phyloP scores from a whole-genome alignment of 495 filamentous ascomycete species.

The Podospora comata region DNA sequence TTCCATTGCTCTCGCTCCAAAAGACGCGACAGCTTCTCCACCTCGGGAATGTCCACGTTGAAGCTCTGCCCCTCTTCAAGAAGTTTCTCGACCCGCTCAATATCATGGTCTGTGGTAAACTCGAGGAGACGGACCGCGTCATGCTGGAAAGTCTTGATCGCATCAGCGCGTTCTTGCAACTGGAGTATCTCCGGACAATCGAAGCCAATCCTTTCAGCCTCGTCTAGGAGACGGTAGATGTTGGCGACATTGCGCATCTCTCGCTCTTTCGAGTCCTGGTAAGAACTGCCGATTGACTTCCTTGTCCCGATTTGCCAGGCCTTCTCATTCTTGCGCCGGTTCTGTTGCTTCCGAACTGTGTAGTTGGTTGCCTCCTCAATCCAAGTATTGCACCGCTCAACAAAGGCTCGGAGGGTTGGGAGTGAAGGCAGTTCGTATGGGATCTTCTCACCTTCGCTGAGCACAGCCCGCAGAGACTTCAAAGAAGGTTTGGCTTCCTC shows the following conservation, averaged over 20 bases:
- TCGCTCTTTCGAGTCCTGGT: conserved; percentile 76
- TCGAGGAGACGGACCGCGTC: conserved; percentile 68
- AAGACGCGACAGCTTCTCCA: conserved; percentile 76
- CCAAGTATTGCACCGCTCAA: conserved; percentile 95
- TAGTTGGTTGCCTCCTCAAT: conserved; percentile 97
- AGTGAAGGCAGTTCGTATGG: conserved; percentile 87
- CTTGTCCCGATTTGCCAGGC: conserved; percentile 70
- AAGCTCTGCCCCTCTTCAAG: conserved; percentile 83
- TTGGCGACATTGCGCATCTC: conserved; percentile 90
- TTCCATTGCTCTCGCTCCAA: conserved; percentile 88
- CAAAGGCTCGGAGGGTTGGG: conserved; percentile 77
- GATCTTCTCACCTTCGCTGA: conserved; percentile 95
- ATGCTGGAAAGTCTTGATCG: conserved; percentile 81
- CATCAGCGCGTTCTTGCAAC: conserved; percentile 80
- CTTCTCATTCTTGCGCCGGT: conserved; percentile 95
- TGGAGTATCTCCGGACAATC: conserved; percentile 90
- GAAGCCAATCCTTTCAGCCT: conserved; percentile 87
- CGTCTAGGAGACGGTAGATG: conserved; percentile 76
- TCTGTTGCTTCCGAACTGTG: conserved; percentile 97
- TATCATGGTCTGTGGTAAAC: conserved; percentile 51
- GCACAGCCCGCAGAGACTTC: conserved; percentile 76
- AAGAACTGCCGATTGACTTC: conserved; percentile 62
- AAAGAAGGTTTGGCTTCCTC: conserved; percentile 80
- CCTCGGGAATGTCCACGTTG: conserved; percentile 92
- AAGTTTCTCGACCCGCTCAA: conserved; percentile 80